Conservation (phyloP, 371 early-diverging fungal species). For the Mycotypha africana region DNA sequence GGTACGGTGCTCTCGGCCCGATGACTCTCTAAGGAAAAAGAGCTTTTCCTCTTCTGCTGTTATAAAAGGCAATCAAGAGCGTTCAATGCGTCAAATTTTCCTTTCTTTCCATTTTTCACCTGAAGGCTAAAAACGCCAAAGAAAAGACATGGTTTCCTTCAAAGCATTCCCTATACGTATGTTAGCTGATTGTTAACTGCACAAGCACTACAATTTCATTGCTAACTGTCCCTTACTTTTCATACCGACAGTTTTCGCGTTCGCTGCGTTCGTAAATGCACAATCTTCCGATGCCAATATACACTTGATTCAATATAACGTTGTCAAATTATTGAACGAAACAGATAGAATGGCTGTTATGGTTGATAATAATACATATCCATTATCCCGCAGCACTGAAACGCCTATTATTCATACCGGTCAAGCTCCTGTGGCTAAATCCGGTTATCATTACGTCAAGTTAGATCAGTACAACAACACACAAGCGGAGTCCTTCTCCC, state of each 20-base stretch:
- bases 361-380: conserved; percentile 12
- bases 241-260: background rate
- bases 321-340: conserved; percentile 6
- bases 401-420: conserved; percentile 9
- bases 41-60: too few species aligned
- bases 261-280: background rate
- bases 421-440: conserved; percentile 16
- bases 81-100: too few species aligned
- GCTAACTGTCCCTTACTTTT: background rate
- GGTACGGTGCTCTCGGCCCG: too few species aligned
- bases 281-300: background rate
- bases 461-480: conserved; percentile 5
- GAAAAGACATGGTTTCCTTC: too few species aligned
- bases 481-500: conserved; percentile 8
- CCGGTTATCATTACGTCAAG: conserved; percentile 14
- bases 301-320: conserved; percentile 15
- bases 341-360: conserved; percentile 14
- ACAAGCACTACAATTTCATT: background rate
- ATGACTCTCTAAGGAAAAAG: too few species aligned
- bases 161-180: too few species aligned
- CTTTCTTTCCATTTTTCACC: too few species aligned
- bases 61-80: too few species aligned
- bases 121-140: too few species aligned
- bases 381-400: background rate
- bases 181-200: too few species aligned